Conservation (phyloP, 1,284 basidiomycete species). For the Melampsora americana region DNA sequence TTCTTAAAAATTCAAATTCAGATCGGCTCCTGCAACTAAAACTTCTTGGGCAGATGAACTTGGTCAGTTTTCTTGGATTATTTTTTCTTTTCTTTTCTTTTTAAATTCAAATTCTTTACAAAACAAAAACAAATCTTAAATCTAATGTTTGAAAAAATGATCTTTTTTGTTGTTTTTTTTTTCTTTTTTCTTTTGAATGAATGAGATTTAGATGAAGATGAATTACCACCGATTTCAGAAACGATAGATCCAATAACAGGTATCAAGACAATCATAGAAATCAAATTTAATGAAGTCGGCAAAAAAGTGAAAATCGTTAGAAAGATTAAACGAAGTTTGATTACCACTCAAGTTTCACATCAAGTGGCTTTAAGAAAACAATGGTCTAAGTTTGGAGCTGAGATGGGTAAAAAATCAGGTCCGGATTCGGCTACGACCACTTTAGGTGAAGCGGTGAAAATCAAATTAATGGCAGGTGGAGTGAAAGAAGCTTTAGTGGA, state of each 20-base stretch:
- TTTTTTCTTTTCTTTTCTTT: neutral
- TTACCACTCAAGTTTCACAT: conserved; percentile 90
- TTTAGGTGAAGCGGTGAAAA: conserved; percentile 80
- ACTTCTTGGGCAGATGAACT: conserved; percentile 42
- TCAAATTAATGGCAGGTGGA: conserved; percentile 76
- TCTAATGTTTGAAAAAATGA: no score
- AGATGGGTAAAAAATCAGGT: conserved; percentile 80
- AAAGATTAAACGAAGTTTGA: conserved; percentile 78
- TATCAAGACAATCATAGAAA: conserved; percentile 78
- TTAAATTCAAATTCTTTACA: no score
- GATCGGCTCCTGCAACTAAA: conserved; percentile 26
- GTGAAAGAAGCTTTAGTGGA: conserved; percentile 65
- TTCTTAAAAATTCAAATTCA: no score
- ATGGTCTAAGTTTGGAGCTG: conserved; percentile 87
- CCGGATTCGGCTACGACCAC: conserved; percentile 94
- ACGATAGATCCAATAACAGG: conserved; percentile 56
- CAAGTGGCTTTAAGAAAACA: conserved; percentile 86
- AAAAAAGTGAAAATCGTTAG: conserved; percentile 93
- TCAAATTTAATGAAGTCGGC: conserved; percentile 81
- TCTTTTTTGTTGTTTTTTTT: no score
- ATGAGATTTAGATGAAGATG: conserved; percentile 30
- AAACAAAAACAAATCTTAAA: no score
- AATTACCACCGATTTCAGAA: conserved; percentile 23
- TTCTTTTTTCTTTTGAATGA: no score
- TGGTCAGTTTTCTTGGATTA: conserved; percentile 8